Conservation (phyloP, 768 basidiomycete species). For the Erythrobasidium yunnanense region DNA sequence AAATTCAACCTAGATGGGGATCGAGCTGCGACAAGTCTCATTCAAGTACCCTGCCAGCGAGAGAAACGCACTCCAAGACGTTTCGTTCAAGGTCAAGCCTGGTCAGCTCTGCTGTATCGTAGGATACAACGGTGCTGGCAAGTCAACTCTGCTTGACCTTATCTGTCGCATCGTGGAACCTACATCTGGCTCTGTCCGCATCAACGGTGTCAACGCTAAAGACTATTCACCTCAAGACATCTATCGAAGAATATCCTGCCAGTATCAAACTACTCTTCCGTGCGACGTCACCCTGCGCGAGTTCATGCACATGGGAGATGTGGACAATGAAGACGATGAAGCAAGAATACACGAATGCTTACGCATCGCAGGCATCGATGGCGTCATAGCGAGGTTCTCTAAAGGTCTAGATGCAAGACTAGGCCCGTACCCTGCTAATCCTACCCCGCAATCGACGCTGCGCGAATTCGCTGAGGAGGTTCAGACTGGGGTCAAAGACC, state of each 20-base stretch:
- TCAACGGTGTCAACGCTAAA: conserved; percentile 14
- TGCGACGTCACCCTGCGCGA: conserved; percentile 10
- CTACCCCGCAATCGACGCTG: conserved; percentile 2
- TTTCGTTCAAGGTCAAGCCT: conserved; percentile 15
- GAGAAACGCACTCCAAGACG: neutral
- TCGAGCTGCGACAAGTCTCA: conserved; percentile 22
- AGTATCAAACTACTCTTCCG: neutral
- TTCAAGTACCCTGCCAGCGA: conserved; percentile 18
- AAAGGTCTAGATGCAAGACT: conserved; percentile 19
- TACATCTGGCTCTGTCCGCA: conserved; percentile 11
- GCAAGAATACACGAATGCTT: conserved; percentile 4
- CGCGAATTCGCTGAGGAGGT: conserved; percentile 4
- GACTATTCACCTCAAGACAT: conserved; percentile 2
- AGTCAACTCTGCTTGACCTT: conserved; percentile 20
- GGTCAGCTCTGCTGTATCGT: conserved; percentile 2
- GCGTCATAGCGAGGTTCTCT: conserved; percentile 6
- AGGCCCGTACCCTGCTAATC: conserved; percentile 15
- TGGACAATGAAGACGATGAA: neutral
- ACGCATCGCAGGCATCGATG: neutral
- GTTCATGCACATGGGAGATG: conserved; percentile 7
- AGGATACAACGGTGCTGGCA: conserved; percentile 25
- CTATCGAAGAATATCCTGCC: neutral
- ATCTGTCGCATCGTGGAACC: conserved; percentile 23
- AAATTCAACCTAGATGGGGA: conserved; percentile 26
- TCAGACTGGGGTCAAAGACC: neutral